Conservation (phyloP, 257 asterid species). For the Salvia splendens region DNA sequence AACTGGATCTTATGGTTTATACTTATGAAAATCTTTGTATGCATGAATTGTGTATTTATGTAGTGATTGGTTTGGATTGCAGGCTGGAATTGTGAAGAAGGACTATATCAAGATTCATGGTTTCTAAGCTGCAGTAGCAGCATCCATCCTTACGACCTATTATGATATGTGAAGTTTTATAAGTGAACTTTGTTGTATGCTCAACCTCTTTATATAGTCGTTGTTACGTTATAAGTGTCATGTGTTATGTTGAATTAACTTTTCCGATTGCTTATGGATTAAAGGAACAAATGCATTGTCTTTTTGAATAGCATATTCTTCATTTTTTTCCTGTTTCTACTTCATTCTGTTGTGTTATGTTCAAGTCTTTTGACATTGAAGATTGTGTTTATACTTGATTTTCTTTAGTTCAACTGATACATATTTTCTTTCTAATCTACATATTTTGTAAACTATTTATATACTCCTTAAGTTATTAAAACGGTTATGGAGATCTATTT, state of each 20-base stretch:
- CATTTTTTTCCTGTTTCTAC: too few relatives aligned
- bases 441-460: too few relatives aligned
- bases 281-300: slow-evolving; percentile 23
- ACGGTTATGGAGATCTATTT: too few relatives aligned
- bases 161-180: slow-evolving; percentile 27
- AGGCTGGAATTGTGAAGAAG: slow-evolving; percentile 60
- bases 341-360: too few relatives aligned
- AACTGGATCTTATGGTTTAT: background rate
- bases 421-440: too few relatives aligned
- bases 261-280: slow-evolving; percentile 24
- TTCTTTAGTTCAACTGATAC: too few relatives aligned
- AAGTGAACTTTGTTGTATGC: slow-evolving; percentile 30
- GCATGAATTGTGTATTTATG: background rate
- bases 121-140: slow-evolving; percentile 42
- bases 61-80: slow-evolving; percentile 6
- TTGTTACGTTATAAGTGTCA: slow-evolving; percentile 19
- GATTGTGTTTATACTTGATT: too few relatives aligned
- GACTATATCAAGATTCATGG: slow-evolving; percentile 68
- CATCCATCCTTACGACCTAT: slow-evolving; percentile 12
- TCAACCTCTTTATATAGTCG: slow-evolving; percentile 15
- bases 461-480: too few relatives aligned
- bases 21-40: background rate
- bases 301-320: background rate
- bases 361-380: too few relatives aligned
- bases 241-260: slow-evolving; percentile 36